Evolutionary conservation across 345 rosid genomes (phyloP), one percentile per base, ranked within the genome.

Genomic region (Corchorus capsularis): DNA sequence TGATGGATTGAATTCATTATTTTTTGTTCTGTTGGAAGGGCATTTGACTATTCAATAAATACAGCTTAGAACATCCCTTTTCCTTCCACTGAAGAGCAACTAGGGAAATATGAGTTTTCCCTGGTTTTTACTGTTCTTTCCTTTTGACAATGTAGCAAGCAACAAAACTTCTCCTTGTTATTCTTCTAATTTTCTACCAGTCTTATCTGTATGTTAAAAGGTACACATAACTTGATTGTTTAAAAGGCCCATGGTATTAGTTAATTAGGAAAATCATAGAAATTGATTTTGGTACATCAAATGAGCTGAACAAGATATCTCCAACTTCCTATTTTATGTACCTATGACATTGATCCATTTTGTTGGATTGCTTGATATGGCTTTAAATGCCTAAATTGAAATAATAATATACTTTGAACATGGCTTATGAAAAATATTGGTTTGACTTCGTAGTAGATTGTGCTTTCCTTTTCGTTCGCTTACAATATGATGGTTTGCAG

Each of bases 401-500:
- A 52, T 63, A 39, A 50, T 43, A 74, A n/a, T 62, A 49, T 74
- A 35, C 17, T 14, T n/a, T 61, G 49, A 63, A 45, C 47, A 62
- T 17, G 32, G 8, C 16, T 32, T 47, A 17, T 62, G 11, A 16
- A 47, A 47, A n/a, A 4, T 71, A 22, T 74, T 53, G 62, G 49
- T 20, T 35, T 50, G 22, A 52, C 70, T 20, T 63, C 6, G n/a
- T 55, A 50, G 60, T 12, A 56, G 45, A 11, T 67, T 32, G 62
- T 53, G 53, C 74, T 69, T 19, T 47, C 12, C 53, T 63, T 35
- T 34, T 49, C 15, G 32, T 74, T 45, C 19, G 54, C 27, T 69
- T 61, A 8, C 27, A 49, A 56, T 15, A 66, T 60, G 15, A 45
- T 71, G 60, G 53, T 74, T 78, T 82, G 63, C 87, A 96, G 99